Evolutionary conservation across 768 basidiomycete species (phyloP), one percentile per base, ranked within the genome.

Genomic region (Lactarius sanguifluus): DNA sequence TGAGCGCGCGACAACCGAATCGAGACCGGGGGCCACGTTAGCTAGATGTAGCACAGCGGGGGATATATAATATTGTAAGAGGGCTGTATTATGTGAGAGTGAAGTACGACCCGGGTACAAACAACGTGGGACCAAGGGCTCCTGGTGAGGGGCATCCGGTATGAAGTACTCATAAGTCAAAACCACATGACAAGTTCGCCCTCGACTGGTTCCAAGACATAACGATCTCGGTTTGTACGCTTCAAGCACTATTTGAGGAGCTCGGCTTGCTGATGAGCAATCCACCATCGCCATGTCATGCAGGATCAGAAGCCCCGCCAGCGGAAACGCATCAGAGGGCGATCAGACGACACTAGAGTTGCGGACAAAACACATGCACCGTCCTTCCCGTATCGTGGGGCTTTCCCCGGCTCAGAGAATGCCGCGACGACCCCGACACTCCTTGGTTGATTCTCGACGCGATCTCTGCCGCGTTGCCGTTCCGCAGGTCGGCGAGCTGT

Each of bases 401-500:
- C 50, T 90, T 81, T 52, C 95, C 7, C 96, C 0, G 94, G 81
- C 75, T 96, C 91, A 66, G 95, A 96, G 77, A 98, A 98, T 30
- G 84, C 86, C 16, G 78, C 77, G 30, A 97, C 81, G 67, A 95
- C 89, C 67, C 93, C 81, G 68, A 95, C 89, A 67, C 93, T 50
- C 45, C 47, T 82, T 74, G 85, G 80, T 67, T 90, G 82, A 76
- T 97, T 97, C 77, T 94, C 92, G 72, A 92, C 58, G 90, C 85
- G 67, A 97, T 87, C 47, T 13, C 47, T 50, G 23, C 47, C 23
- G 23, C 23, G 70, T 90, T 92, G 23, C 96, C 90, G 73, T 98
- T 98, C 68, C 89, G 81, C 71, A 98, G 77, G 78, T 97, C 94
- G 28, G 93, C 77, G 38, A 94, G 77, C 71, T 83, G 23, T 50